Conservation (phyloP, 2,329 filamentous ascomycete genomes). For the Dactylellina cionopaga region DNA sequence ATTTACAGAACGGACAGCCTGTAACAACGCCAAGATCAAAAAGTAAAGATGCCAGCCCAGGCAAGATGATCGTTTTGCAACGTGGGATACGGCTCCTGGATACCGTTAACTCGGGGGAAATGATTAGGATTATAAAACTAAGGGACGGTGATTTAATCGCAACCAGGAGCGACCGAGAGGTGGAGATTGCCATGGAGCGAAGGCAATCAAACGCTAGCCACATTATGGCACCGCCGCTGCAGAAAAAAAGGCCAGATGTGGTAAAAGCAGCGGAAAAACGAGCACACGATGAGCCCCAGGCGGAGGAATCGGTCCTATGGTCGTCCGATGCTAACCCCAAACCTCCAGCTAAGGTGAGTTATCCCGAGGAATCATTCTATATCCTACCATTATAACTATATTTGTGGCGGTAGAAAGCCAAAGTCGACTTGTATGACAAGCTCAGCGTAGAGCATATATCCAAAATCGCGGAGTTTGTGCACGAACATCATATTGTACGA, state of each 20-base stretch:
- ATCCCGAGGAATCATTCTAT: too few species aligned
- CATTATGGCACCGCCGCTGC: not conserved
- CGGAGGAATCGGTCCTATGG: constrained; percentile 30
- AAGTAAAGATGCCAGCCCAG: not conserved
- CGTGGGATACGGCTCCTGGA: constrained; percentile 18
- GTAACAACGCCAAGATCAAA: not conserved
- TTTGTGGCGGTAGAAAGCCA: not conserved
- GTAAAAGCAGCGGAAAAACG: constrained; percentile 31
- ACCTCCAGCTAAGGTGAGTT: constrained; percentile 29
- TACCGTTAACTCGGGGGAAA: constrained; percentile 30
- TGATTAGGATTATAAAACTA: constrained; percentile 26
- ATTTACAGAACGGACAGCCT: not conserved
- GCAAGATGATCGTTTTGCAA: constrained; percentile 32
- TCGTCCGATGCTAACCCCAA: constrained; percentile 27
- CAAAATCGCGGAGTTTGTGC: constrained; percentile 30
- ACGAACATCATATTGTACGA: constrained; percentile 46
- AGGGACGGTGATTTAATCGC: constrained; percentile 34
- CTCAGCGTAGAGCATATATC: constrained; percentile 25
- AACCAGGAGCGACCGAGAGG: constrained; percentile 31
- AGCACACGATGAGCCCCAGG: constrained; percentile 13
- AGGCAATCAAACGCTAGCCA: constrained; percentile 16
- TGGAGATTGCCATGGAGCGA: constrained; percentile 37
- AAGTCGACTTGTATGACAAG: constrained; percentile 24
- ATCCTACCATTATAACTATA: not conserved
- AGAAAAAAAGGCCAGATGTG: constrained; percentile 14